These are phyloP conservation scores for Talaromyces trachyspermus DNA, from an alignment of 495 filamentous ascomycete species.

Conservation along the genomic window DNA sequence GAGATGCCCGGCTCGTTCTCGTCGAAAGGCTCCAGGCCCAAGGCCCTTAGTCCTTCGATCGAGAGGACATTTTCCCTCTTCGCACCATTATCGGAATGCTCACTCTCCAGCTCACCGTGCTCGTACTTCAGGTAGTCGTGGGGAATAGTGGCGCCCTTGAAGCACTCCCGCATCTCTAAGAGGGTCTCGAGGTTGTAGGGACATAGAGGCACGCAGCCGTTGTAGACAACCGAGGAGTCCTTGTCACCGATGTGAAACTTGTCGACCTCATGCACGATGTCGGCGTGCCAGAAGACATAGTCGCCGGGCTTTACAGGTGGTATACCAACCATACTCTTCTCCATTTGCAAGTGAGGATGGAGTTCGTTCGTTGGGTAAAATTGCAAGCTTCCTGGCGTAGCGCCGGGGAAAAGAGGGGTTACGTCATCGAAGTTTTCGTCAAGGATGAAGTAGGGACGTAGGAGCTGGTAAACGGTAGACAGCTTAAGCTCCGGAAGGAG, in stretches of 20 bases:
- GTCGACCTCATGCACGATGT: conserved; percentile 62
- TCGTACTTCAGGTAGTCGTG: not conserved
- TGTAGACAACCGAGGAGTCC: conserved; percentile 69
- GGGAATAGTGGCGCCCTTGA: not conserved
- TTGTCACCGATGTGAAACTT: conserved; percentile 51
- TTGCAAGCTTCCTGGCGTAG: conserved; percentile 57
- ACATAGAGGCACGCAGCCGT: conserved; percentile 65
- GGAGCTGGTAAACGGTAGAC: conserved; percentile 7
- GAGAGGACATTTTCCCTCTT: not conserved
- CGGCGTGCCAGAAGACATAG: conserved; percentile 76
- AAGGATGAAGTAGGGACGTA: conserved; percentile 7
- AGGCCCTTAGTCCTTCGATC: not conserved
- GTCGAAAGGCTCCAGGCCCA: not conserved
- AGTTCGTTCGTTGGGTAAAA: conserved; percentile 53
- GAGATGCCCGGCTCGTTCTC: not conserved
- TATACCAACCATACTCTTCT: conserved; percentile 68
- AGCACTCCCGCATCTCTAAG: conserved; percentile 42
- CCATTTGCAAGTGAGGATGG: conserved; percentile 46
- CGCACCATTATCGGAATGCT: not conserved
- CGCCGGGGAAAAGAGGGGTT: conserved; percentile 41
- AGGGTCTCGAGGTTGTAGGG: conserved; percentile 55
- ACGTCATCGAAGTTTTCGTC: not conserved
- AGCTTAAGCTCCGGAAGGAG: conserved; percentile 1
- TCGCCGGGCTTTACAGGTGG: conserved; percentile 67
- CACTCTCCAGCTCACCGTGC: conserved; percentile 10